Base-by-base conservation (phyloP, 768 basidiomycete species). In the Suillus subluteus region DNA sequence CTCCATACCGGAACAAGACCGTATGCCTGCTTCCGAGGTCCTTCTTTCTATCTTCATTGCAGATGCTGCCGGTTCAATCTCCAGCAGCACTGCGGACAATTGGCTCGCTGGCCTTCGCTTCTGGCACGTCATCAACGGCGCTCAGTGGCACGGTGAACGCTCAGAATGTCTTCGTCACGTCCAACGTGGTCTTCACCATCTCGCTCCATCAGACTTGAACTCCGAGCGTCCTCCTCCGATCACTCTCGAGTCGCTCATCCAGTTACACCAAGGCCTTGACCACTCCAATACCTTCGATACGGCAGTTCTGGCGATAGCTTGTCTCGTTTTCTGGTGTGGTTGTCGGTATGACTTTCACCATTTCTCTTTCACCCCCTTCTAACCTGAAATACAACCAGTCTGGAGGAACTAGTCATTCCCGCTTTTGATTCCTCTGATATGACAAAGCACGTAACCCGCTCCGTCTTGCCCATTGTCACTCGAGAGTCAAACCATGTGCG, bases 81-180 rank as follows among this genome's bases (percentile, higher is more conserved):
- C 73, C 0, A 69, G 67, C 0, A 66, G 63, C 18, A 75, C 78
- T 0, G 70, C 80, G 37, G 65, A 69, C 5, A 68, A 66, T 1
- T 82, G 81, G 81, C 52, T 82, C 12, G 71, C 78, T 0, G 80
- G 78, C 3, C 46, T 82, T 13, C 65, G 73, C 2, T 68, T 68
- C 4, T 83, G 81, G 82, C 82, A 84, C 62, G 43, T 73, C 1
- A 4, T 75, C 13, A 71, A 81, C 41, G 62, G 72, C 7, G 81
- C 81, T 2, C 55, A 56, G 32, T 56, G 55, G 55, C 32, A 56
- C 32, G 55, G 55, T 56, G 55, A 56, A 35, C 55, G 21, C 11
- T 56, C 55, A 12, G 55, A 56, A n/a, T 56, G 55, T 32, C 55
- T 56, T 56, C 55, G 32, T 35, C 55, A 56, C 18, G 55, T 56